Conservation (phyloP, 164 flowering plant species). For the Vitis amurensis region DNA sequence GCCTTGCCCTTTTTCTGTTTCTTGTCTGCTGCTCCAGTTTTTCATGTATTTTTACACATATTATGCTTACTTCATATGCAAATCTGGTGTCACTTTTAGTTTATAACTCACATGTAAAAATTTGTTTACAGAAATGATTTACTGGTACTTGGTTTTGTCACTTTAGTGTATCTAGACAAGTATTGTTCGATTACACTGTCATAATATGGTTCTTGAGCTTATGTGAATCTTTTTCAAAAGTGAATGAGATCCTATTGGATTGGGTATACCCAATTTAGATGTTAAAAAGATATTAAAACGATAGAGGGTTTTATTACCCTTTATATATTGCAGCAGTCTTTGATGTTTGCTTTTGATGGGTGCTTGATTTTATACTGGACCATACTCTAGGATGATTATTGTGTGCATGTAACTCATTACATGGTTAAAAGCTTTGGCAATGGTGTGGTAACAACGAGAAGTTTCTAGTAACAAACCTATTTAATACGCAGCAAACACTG, state of each 20-base stretch:
- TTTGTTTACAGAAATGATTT: too few species aligned
- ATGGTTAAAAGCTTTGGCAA: neutral
- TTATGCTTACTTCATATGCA: neutral
- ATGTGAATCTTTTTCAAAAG: neutral
- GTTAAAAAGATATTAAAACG: neutral
- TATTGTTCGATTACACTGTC: neutral
- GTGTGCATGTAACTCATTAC: neutral
- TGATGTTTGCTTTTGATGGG: neutral
- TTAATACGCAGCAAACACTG: neutral
- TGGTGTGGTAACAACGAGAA: neutral
- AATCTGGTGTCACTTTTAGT: too few species aligned
- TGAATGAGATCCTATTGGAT: neutral
- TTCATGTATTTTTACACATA: neutral
- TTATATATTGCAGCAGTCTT: neutral
- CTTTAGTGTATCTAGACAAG: neutral
- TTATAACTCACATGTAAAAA: too few species aligned
- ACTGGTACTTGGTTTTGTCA: neutral
- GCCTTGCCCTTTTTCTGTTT: neutral
- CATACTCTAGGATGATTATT: neutral
- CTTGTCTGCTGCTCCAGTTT: neutral
- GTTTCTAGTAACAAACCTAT: neutral
- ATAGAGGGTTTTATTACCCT: neutral
- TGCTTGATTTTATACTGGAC: neutral
- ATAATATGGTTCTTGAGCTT: neutral
- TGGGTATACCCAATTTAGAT: neutral